phyloP scores from a whole-genome alignment of 2,329 filamentous ascomycete species.

The Sordariomycetes sp. region DNA sequence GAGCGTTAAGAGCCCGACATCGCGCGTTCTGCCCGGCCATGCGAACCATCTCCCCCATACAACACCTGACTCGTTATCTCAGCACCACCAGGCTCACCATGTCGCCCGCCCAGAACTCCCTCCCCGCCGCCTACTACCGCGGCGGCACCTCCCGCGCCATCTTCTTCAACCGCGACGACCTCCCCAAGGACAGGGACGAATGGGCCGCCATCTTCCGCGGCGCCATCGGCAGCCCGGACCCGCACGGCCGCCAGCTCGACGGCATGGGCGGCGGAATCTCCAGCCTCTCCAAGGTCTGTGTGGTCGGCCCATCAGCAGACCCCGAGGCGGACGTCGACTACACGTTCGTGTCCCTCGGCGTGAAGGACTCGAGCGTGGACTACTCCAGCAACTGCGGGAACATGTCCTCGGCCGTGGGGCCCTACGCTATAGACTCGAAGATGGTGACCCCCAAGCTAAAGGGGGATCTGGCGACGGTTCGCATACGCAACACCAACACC shows the following conservation, averaged over 20 bases:
- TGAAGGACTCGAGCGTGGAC: slow-evolving; percentile 50
- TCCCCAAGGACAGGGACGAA: slow-evolving; percentile 19
- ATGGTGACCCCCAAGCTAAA: slow-evolving; percentile 20
- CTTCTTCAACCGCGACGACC: slow-evolving; percentile 28
- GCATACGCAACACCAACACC: slow-evolving; percentile 64
- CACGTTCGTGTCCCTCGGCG: slow-evolving; percentile 60
- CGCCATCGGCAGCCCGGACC: slow-evolving; percentile 55
- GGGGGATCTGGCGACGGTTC: slow-evolving; percentile 31
- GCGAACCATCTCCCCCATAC: too few species aligned
- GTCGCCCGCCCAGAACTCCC: background rate
- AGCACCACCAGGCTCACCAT: background rate
- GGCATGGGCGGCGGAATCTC: slow-evolving; percentile 61
- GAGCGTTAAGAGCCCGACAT: too few species aligned
- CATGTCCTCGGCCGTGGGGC: slow-evolving; percentile 57
- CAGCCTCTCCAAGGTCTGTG: slow-evolving; percentile 60
- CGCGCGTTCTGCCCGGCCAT: too few species aligned
- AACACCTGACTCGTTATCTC: background rate
- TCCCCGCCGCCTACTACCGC: slow-evolving; percentile 20
- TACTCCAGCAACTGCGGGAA: slow-evolving; percentile 67
- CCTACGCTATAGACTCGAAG: slow-evolving; percentile 48
- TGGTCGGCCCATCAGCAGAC: slow-evolving; percentile 41
- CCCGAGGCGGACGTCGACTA: slow-evolving; percentile 52
- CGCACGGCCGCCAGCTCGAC: slow-evolving; percentile 58
- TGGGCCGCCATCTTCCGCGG: slow-evolving; percentile 42
- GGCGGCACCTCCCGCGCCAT: slow-evolving; percentile 61